Conservation (phyloP, 345 rosid genomes). For the Eucalyptus guilfoylei region DNA sequence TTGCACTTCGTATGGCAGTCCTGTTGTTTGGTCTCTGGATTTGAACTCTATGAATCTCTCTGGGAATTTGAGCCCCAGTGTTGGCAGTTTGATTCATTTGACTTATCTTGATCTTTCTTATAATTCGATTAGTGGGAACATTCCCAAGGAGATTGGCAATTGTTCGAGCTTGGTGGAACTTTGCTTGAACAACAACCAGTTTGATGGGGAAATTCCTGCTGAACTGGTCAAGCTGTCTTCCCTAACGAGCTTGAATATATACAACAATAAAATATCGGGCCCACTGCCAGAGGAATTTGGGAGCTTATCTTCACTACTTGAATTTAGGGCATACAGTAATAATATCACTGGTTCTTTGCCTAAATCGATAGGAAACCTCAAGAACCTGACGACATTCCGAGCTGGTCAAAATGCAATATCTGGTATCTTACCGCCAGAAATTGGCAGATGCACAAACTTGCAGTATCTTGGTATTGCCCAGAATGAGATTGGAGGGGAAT, state of each 20-base stretch:
- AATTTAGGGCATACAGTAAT: conserved; percentile 70
- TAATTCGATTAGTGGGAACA: conserved; percentile 36
- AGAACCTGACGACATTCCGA: conserved; percentile 38
- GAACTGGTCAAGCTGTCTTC: conserved; percentile 33
- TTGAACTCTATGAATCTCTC: conserved; percentile 73
- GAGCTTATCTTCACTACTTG: conserved; percentile 40
- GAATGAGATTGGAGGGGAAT: conserved; percentile 49
- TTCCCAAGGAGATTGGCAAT: conserved; percentile 70
- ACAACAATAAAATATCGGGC: conserved; percentile 77
- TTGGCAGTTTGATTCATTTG: conserved; percentile 54
- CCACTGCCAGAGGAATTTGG: conserved; percentile 66
- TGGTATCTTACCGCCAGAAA: conserved; percentile 64
- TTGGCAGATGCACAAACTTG: conserved; percentile 57
- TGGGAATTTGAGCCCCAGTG: conserved; percentile 55
- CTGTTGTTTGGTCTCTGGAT: conserved; percentile 48
- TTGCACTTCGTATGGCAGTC: conserved; percentile 35
- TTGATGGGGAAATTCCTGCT: conserved; percentile 48
- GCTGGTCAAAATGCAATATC: conserved; percentile 78
- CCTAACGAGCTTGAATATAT: conserved; percentile 41
- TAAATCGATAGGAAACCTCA: conserved; percentile 63
- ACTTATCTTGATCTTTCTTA: conserved; percentile 51
- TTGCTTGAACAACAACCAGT: conserved; percentile 55
- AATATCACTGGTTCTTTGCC: conserved; percentile 79
- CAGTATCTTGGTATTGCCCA: conserved; percentile 80
- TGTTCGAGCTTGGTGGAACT: conserved; percentile 39